Evolutionary conservation across 108 stramenopile species (phyloP).

Genomic region (Nitzschia palea): DNA sequence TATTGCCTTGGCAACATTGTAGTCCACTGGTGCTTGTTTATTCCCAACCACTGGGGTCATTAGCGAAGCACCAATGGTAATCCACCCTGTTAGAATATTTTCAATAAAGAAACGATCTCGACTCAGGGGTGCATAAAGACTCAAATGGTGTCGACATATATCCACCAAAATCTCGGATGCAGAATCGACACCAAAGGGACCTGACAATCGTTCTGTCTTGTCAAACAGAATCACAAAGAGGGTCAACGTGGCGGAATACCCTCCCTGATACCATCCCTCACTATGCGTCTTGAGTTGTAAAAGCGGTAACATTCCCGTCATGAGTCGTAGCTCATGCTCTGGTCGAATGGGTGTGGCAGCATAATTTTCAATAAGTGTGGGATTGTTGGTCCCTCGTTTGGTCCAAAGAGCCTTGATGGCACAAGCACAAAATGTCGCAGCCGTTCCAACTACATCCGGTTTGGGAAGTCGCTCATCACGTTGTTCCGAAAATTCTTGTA

Average conservation of each 20-base stretch:
- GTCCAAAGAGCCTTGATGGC: conserved; percentile 20
- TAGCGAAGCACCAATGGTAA: conserved; percentile 16
- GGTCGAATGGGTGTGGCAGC: conserved; percentile 25
- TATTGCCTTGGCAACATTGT: conserved; percentile 36
- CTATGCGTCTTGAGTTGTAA: background rate
- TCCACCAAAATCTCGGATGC: conserved; percentile 25
- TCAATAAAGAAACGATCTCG: conserved; percentile 26
- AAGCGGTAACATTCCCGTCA: background rate
- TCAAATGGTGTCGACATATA: conserved; percentile 13
- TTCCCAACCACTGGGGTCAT: conserved; percentile 20
- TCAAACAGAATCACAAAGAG: conserved; percentile 36
- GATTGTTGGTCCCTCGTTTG: background rate
- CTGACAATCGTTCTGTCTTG: conserved; percentile 21
- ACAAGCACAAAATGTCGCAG: conserved; percentile 20
- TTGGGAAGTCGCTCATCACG: conserved; percentile 16
- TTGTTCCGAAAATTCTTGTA: background rate
- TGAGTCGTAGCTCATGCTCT: conserved; percentile 12
- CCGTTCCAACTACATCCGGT: conserved; percentile 22
- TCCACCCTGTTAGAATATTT: conserved; percentile 22
- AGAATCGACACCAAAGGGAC: conserved; percentile 29
- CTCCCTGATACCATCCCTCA: conserved; percentile 34
- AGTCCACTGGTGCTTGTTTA: conserved; percentile 35
- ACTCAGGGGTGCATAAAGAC: background rate
- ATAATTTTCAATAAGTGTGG: conserved; percentile 15
- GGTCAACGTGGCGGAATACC: conserved; percentile 22